Percentiles rank a stretch among this genome's conserved stretches.
Conservation (phyloP, 305 asterid genomes). For the Salvia sclarea region DNA sequence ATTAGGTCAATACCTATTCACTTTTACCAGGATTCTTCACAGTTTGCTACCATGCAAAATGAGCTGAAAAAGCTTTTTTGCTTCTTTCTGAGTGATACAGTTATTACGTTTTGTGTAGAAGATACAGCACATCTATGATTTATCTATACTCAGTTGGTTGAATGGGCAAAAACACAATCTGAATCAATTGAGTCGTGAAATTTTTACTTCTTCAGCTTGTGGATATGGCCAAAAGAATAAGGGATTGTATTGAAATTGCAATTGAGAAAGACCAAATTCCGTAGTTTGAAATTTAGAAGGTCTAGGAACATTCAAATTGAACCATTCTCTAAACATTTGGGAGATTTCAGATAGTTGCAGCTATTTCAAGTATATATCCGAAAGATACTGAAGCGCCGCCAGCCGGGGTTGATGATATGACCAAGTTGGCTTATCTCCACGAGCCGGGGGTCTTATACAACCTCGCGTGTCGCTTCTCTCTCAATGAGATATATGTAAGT, state of each 20-base stretch:
- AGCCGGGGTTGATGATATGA: constrained; percentile 95
- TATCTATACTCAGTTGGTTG: no score
- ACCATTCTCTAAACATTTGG: constrained; percentile 32
- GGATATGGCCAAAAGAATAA: neutral
- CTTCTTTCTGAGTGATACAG: no score
- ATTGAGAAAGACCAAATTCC: neutral
- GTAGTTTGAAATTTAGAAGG: neutral
- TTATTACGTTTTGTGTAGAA: no score
- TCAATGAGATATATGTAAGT: constrained; percentile 89
- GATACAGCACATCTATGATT: no score
- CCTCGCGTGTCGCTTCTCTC: constrained; percentile 73
- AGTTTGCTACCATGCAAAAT: constrained; percentile 17
- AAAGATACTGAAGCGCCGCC: constrained; percentile 92
- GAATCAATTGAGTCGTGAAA: neutral
- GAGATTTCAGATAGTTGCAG: constrained; percentile 66
- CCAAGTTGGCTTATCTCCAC: constrained; percentile 93
- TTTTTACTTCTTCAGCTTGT: neutral
- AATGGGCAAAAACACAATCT: no score
- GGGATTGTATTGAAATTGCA: neutral
- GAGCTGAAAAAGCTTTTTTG: constrained; percentile 1
- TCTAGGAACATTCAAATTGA: neutral
- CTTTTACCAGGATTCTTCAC: neutral
- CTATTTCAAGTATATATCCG: constrained; percentile 86
- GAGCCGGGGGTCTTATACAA: constrained; percentile 87
- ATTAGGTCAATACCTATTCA: neutral